These are phyloP conservation scores for Limtongia smithiae DNA, from an alignment of 805 yeast species.

Conservation along the genomic window DNA sequence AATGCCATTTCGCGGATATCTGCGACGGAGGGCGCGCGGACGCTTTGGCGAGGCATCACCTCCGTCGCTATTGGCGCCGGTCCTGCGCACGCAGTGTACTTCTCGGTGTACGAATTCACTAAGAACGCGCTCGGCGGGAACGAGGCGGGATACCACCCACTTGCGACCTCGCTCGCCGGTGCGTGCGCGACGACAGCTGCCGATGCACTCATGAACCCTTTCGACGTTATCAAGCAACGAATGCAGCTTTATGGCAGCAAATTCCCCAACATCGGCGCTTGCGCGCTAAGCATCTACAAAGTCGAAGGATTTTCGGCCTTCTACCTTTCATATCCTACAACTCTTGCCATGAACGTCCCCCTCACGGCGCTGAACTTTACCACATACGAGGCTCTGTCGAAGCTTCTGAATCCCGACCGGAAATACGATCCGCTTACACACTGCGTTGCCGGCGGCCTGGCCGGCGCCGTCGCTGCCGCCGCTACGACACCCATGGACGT, in stretches of 20 bases:
- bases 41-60: conserved; percentile 91
- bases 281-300: conserved; percentile 36
- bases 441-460: conserved; percentile 87
- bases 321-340: conserved; percentile 90
- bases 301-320: conserved; percentile 61
- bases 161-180: conserved; percentile 83
- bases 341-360: conserved; percentile 85
- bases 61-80: conserved; percentile 97
- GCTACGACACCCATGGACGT: conserved; percentile 93
- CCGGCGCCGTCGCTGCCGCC: conserved; percentile 95
- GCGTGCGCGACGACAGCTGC: conserved; percentile 88
- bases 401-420: conserved; percentile 67
- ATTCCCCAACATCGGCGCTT: conserved; percentile 30
- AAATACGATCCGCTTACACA: conserved; percentile 84
- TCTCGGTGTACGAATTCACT: conserved; percentile 84
- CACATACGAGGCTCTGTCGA: conserved; percentile 80
- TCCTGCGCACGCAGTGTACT: conserved; percentile 96
- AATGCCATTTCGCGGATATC: conserved; percentile 69
- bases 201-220: conserved; percentile 96
- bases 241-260: conserved; percentile 60
- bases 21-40: conserved; percentile 81
- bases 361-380: conserved; percentile 93
- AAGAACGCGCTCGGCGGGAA: conserved; percentile 51
- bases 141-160: conserved; percentile 58
- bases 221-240: conserved; percentile 91